These are phyloP conservation scores for Hebeloma cylindrosporum DNA, from an alignment of 768 basidiomycete genomes.

Conservation along the genomic window DNA sequence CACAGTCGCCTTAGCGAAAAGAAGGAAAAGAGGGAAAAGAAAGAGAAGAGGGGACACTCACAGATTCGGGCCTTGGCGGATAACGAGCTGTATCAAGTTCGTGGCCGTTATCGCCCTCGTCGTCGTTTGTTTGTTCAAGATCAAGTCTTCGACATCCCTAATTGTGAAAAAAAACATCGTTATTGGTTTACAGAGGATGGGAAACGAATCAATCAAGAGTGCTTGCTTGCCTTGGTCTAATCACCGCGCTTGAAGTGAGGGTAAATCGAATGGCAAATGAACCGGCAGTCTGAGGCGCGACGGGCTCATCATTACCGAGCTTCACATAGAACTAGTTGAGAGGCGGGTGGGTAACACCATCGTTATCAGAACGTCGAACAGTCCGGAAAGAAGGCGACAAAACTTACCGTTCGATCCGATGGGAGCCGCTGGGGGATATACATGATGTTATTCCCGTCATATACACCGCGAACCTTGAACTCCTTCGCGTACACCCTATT, in stretches of 20 bases:
- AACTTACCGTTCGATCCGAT: conserved; percentile 31
- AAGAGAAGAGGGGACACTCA: conserved; percentile 22
- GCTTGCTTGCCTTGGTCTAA: conserved; percentile 41
- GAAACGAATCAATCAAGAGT: neutral
- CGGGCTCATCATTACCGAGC: neutral
- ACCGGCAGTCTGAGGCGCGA: conserved; percentile 24
- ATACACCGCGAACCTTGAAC: conserved; percentile 45
- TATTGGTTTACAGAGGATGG: too few species aligned
- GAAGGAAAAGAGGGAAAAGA: neutral
- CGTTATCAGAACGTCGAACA: neutral
- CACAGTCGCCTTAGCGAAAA: too few species aligned
- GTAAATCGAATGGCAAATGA: conserved; percentile 31
- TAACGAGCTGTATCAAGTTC: conserved; percentile 48
- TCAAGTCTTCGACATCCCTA: conserved; percentile 30
- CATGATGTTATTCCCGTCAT: conserved; percentile 44
- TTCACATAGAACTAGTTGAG: conserved; percentile 5
- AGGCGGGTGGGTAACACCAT: neutral
- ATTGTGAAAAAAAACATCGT: neutral
- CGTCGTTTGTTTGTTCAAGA: conserved; percentile 16
- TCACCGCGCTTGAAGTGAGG: conserved; percentile 36
- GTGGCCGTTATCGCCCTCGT: conserved; percentile 35
- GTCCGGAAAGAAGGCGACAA: neutral
- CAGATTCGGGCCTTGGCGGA: conserved; percentile 49
- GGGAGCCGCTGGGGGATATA: conserved; percentile 37
- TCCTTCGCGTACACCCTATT: conserved; percentile 29